Base-by-base conservation (phyloP, 2,329 filamentous ascomycete genomes). In the Fusarium metavorans region DNA sequence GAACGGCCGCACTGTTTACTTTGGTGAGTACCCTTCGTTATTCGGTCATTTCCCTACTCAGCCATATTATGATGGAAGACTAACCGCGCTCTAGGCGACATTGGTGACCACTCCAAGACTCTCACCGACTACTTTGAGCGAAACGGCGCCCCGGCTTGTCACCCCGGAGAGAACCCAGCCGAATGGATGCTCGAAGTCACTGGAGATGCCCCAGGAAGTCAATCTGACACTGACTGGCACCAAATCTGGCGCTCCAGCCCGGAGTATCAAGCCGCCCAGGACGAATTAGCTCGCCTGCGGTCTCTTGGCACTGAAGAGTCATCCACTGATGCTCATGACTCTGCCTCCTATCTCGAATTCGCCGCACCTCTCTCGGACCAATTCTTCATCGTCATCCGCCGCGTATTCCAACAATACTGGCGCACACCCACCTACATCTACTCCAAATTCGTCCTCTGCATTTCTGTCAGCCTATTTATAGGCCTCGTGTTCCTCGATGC, bases 401-500 rank as follows among this genome's bases (percentile, higher is more conserved):
- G 81, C 1, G 68, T 80, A 1, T 81, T 82, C 20, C 69, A 80
- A 27, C 80, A 82, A 39, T 82, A 80, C 66, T 82, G 80, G 81
- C 76, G 81, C 8, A 82, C 74, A 2, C 91, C 91, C 0, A 89
- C 87, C 2, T 92, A 92, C 77, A 87, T 91, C 1, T 93, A 93
- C 81, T 89, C 88, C 25, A 88, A 90, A 67, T 91, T 7, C 8
- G 1, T 13, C 0, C n/a, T 0, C 2, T 61, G 37, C 35, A 41
- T 41, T 2, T 41, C 57, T 2, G 56, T 59, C 16, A 59, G 37
- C 1, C 84, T 94, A 0, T 94, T 93, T 79, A 91, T 94, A 64
- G 92, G 92, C 3, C 91, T 93, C 76, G 92, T 90, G 0, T 92
- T 94, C 74, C 90, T 88, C 81, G 87, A 91, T 41, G 86, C 88